Percentiles rank a stretch among this genome's conserved stretches.
These are phyloP conservation scores for Fagus crenata DNA, from an alignment of 306 rosid species.

Conservation along the genomic window DNA sequence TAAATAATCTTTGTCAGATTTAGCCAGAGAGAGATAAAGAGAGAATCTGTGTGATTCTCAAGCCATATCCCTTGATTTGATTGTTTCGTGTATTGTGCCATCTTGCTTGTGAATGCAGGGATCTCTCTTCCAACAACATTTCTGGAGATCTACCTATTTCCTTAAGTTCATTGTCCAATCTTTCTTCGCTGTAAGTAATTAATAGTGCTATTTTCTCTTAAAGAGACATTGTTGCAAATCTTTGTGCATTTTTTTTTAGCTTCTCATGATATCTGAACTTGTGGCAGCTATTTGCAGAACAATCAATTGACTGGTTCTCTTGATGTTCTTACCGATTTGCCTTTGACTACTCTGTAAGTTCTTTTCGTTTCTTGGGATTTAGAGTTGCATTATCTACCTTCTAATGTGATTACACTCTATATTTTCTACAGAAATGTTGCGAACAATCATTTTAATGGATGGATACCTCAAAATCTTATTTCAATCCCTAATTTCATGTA, in stretches of 20 bases:
- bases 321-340: conserved; percentile 59
- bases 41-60: not conserved
- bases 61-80: not conserved
- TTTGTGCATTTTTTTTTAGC: conserved; percentile 2
- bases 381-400: conserved; percentile 18
- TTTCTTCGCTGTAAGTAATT: conserved; percentile 78
- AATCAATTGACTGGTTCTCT: conserved; percentile 84
- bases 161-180: conserved; percentile 62
- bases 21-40: too few relatives aligned
- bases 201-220: conserved; percentile 23
- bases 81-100: not conserved
- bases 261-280: conserved; percentile 27
- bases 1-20: too few relatives aligned
- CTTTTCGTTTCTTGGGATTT: conserved; percentile 2
- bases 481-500: conserved; percentile 72
- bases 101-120: conserved; percentile 53
- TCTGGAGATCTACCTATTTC: conserved; percentile 83
- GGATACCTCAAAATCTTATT: conserved; percentile 76
- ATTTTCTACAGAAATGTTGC: conserved; percentile 75
- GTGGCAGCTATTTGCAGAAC: conserved; percentile 74
- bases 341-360: conserved; percentile 63
- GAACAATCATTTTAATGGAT: conserved; percentile 79
- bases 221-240: conserved; percentile 20
- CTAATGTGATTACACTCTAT: conserved; percentile 27
- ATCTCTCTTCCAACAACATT: conserved; percentile 76